Evolutionary conservation across 1,284 basidiomycete genomes (phyloP), one percentile per base, ranked within the genome.

Genomic region (Athelia psychrophila): DNA sequence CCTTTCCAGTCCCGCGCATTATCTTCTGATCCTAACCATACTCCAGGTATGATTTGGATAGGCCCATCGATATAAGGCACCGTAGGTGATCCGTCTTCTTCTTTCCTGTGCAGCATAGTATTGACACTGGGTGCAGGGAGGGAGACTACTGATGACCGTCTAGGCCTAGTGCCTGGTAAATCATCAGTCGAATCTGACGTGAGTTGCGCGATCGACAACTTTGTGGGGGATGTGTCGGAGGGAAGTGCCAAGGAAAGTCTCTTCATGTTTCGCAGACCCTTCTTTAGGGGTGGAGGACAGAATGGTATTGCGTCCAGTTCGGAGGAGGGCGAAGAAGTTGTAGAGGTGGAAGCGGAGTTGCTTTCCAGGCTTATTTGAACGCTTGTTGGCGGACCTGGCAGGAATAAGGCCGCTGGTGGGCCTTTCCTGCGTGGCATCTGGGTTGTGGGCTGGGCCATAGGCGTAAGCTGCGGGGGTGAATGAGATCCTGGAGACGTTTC

Each of bases 1-100:
- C 76, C 74, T 42, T 75, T 73, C 80, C 86, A 88, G 68, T 95
- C 87, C 50, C 84, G 81, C 30, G 92, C 91, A 58, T 96, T 96
- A 68, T 96, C 93, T 68, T 98, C 95, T 46, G 93, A 93, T 52
- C 95, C 96, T 8, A 98, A 80, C 83, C 88, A 98, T 50, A 98
- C 79, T 42, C 89, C 87, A 1, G 95, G 95, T 27, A 98, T 76
- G 58, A 98, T 79, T 69, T 98, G 88, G 38, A 92, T 75, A 20
- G 95, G 96, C 1, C 96, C 95, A 60, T 91, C 79, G 6, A 78
- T 71, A 66, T 98, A 98, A 2, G 94, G 90, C 3, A 79, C 71
- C 18, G 81, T 71, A 10, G 81, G 77, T 2, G 78, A 77, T 23
- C 66, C 69, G 51, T 85, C 86, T 63, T 91, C 88, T 48, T 86